These are phyloP conservation scores for Diaporthe capsici DNA, from an alignment of 2,329 filamentous ascomycete species.

Conservation along the genomic window DNA sequence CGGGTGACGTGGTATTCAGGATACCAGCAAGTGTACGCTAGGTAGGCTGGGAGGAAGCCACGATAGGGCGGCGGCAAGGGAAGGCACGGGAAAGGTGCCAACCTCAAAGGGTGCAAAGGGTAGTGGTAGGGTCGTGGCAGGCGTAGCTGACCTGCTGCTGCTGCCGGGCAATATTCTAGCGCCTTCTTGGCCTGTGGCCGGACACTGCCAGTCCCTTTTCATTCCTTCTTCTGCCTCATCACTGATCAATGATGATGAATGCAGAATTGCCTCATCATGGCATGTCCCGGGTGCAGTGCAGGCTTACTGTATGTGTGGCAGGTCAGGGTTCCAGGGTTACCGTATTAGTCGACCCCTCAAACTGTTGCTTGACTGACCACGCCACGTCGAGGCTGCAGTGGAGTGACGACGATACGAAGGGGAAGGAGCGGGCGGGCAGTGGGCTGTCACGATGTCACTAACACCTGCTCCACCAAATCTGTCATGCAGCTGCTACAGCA, in stretches of 20 bases:
- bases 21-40: neutral
- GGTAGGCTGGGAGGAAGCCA: neutral
- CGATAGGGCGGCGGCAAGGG: constrained; percentile 7
- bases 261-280: constrained; percentile 2
- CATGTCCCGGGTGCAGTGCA: neutral
- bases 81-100: neutral
- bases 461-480: constrained; percentile 31
- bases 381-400: constrained; percentile 36
- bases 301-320: neutral
- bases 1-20: constrained; percentile 27
- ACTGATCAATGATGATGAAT: neutral
- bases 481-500: constrained; percentile 34
- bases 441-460: constrained; percentile 36
- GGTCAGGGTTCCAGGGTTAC: neutral
- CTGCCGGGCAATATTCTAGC: constrained; percentile 36
- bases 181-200: constrained; percentile 4
- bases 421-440: constrained; percentile 2
- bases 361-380: neutral
- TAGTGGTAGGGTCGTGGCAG: neutral
- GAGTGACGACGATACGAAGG: constrained; percentile 32
- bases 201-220: neutral
- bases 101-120: neutral
- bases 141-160: neutral
- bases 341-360: neutral
- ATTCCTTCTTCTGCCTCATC: neutral